Conservation (phyloP, 2,329 filamentous ascomycete genomes). For the Torrubiellomyces zombiae region DNA sequence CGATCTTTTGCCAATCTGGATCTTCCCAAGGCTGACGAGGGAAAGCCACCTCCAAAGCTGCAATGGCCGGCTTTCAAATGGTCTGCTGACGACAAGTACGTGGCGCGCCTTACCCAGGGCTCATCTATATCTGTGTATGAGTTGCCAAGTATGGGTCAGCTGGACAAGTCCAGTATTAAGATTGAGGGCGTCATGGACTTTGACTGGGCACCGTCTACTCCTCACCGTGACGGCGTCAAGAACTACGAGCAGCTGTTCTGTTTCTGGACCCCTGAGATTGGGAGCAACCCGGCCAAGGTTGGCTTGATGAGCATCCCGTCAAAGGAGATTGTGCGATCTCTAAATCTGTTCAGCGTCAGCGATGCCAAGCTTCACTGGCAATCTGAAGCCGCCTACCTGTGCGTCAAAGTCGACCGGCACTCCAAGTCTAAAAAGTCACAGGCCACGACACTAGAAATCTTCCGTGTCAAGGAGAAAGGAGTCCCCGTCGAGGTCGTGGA, state of each 20-base stretch:
- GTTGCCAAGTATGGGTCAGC: conserved; percentile 70
- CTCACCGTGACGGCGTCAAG: conserved; percentile 72
- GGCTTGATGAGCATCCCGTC: conserved; percentile 90
- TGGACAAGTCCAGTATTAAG: conserved; percentile 87
- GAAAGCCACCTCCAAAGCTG: conserved; percentile 65
- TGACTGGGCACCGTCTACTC: conserved; percentile 82
- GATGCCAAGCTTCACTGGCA: conserved; percentile 99
- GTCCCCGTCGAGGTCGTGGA: conserved; percentile 97
- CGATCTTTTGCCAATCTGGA: conserved; percentile 91
- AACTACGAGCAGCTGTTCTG: conserved; percentile 89
- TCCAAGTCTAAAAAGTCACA: conserved; percentile 98
- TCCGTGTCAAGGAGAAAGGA: conserved; percentile 92
- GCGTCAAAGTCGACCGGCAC: conserved; percentile 96
- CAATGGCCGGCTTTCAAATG: conserved; percentile 99
- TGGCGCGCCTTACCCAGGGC: conserved; percentile 76
- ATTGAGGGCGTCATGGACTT: conserved; percentile 95
- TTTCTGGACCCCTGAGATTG: conserved; percentile 98
- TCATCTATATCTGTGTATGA: conserved; percentile 87
- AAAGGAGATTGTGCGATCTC: conserved; percentile 82
- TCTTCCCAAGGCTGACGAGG: conserved; percentile 39
- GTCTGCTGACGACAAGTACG: conserved; percentile 95
- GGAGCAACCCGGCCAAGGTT: conserved; percentile 94
- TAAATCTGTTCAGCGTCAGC: conserved; percentile 95
- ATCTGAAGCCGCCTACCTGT: conserved; percentile 82
- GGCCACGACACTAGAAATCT: conserved; percentile 94